Conservation (phyloP, 208 protist genomes). For the Leishmania turanica region DNA sequence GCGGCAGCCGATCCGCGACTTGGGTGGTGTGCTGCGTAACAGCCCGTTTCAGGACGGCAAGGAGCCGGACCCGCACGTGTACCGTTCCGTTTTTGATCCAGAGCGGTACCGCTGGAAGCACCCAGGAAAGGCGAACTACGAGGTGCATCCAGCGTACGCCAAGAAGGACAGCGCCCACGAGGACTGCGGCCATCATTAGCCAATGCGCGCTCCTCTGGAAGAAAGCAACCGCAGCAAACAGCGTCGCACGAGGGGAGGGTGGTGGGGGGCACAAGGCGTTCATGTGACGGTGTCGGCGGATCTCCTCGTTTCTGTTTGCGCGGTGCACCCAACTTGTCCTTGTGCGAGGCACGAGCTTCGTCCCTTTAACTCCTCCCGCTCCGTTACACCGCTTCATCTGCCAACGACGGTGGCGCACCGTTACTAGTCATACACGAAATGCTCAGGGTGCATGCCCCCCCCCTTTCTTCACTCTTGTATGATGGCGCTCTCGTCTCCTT, state of each 20-base stretch:
- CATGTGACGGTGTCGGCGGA: background rate
- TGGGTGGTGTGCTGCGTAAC: constrained; percentile 76
- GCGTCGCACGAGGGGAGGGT: background rate
- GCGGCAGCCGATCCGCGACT: constrained; percentile 76
- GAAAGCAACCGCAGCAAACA: background rate
- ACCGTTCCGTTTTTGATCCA: constrained; percentile 82
- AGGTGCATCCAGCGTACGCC: constrained; percentile 83
- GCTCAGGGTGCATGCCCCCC: background rate
- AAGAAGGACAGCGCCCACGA: constrained; percentile 37
- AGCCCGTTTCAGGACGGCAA: constrained; percentile 79
- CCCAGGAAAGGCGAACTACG: constrained; percentile 66
- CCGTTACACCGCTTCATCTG: background rate
- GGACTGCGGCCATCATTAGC: constrained; percentile 11
- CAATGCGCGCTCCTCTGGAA: background rate
- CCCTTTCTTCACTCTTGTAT: background rate
- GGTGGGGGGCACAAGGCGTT: background rate
- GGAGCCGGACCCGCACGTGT: constrained; percentile 80
- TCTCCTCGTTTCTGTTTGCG: background rate
- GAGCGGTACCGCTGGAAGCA: constrained; percentile 87
- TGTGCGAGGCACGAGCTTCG: background rate
- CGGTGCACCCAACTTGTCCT: background rate
- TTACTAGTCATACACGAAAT: background rate
- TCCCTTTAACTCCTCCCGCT: background rate
- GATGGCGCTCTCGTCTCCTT: background rate
- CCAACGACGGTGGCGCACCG: background rate